Conservation (phyloP, 139 green algal species). For the Nannochloris sp. region DNA sequence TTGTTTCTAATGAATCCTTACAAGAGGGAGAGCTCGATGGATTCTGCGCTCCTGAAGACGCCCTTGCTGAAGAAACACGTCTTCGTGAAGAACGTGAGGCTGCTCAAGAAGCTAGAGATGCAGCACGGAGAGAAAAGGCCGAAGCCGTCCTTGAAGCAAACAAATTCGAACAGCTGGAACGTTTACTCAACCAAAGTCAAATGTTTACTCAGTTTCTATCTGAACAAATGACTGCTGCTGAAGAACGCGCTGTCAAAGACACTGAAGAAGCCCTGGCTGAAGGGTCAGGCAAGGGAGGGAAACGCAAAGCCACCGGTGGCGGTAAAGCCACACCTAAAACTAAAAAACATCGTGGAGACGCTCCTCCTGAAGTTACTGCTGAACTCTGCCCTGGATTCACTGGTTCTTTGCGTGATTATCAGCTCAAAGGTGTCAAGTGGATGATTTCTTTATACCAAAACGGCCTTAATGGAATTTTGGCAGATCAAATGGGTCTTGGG, state of each 20-base stretch:
- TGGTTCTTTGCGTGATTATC: slow-evolving; percentile 76
- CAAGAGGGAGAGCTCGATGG: slow-evolving; percentile 41
- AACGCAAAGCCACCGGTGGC: slow-evolving; percentile 17
- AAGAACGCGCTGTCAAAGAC: slow-evolving; percentile 11
- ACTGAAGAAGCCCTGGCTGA: slow-evolving; percentile 1
- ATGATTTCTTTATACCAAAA: slow-evolving; percentile 87
- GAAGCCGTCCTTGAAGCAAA: slow-evolving; percentile 31
- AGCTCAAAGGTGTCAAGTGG: slow-evolving; percentile 88
- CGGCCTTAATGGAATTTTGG: slow-evolving; percentile 89
- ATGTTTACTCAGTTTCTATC: slow-evolving; percentile 82
- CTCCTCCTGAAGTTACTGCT: neutral
- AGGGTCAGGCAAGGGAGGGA: neutral
- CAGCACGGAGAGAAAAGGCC: neutral
- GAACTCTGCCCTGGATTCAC: slow-evolving; percentile 74
- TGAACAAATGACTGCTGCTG: slow-evolving; percentile 73
- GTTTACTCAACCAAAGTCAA: slow-evolving; percentile 62
- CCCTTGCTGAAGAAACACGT: slow-evolving; percentile 53
- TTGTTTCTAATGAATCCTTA: slow-evolving; percentile 28
- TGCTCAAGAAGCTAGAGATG: slow-evolving; percentile 7
- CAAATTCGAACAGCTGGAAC: slow-evolving; percentile 60
- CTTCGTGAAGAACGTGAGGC: slow-evolving; percentile 44
- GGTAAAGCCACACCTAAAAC: slow-evolving; percentile 17
- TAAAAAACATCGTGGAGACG: slow-evolving; percentile 2
- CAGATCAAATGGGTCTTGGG: slow-evolving; percentile 94
- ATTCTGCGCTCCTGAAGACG: slow-evolving; percentile 36